Evolutionary conservation across 139 green algal species (phyloP), one percentile per base, ranked within the genome.

Genomic region (Desmodesmus armatus): DNA sequence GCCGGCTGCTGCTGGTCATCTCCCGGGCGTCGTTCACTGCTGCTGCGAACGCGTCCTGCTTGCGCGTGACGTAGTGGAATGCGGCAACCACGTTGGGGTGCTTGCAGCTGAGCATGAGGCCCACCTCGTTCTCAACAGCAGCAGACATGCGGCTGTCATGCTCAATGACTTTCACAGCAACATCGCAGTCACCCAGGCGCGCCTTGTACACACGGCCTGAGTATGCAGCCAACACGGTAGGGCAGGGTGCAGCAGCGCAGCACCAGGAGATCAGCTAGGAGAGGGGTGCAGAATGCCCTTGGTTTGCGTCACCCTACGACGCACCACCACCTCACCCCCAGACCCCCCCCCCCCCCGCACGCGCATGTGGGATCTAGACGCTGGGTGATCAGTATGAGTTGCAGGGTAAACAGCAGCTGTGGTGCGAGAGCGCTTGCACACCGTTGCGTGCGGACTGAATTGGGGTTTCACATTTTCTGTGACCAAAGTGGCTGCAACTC

Each of bases 121-220:
- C 31, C 1, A 78, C 69, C 37, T 80, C 67, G 35, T 80, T 80
- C 21, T 7, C 29, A 44, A 78, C 65, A 15, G 62, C 21, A 11
- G 27, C 69, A 31, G 58, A 41, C 58, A 77, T 39, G 23, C 74
- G 5, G 53, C 39, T 35, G 35, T 69, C 67, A 33, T 88, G 77
- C 35, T 71, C 75, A 23, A 88, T 77, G 29, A 88, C 80, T 60
- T 89, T 89, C 43, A 89, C 79, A 1, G 85, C 85, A 19, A 85
- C 80, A 2, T 84, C 62, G 0, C 47, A 25, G 15, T 35, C 71
- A 2, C 35, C 33, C 71, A 60, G 83, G 17, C 49, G 37, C 19
- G 71, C 85, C 60, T 63, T 77, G 85, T 89, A 89, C 33, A 89
- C 85, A 43, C 85, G 78, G 9, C 85, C 85, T 53, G 83, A 89